Evolutionary conservation across 2,329 filamentous ascomycete species (phyloP).

Genomic region (Fonsecaea erecta): DNA sequence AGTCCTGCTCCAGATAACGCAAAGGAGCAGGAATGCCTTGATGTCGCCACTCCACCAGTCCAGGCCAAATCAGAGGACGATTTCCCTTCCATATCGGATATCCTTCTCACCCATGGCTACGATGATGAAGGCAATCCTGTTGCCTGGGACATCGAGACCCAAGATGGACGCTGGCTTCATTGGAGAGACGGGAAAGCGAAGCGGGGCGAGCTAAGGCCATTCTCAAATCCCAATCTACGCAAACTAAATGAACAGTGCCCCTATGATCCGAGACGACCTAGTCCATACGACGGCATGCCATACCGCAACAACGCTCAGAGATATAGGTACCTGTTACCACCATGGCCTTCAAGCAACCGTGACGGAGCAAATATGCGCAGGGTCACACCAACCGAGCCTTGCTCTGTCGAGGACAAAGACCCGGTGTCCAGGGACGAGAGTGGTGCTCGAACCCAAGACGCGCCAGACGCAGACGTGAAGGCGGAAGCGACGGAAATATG

Average conservation of each 20-base stretch:
- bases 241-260: conserved; percentile 30
- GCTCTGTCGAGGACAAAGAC: neutral
- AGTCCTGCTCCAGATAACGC: neutral
- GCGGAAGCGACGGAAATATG: neutral
- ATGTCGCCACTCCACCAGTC: neutral
- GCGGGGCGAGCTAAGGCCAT: conserved; percentile 9
- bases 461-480: neutral
- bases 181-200: conserved; percentile 33
- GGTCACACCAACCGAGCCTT: neutral
- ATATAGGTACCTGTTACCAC: conserved; percentile 8
- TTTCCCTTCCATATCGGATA: conserved; percentile 16
- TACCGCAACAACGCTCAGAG: conserved; percentile 3
- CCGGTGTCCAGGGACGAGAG: neutral
- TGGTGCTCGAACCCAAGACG: neutral
- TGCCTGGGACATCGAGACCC: conserved; percentile 32
- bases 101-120: conserved; percentile 22
- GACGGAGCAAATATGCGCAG: neutral
- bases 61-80: conserved; percentile 2
- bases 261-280: conserved; percentile 28
- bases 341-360: conserved; percentile 25
- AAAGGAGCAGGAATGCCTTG: neutral
- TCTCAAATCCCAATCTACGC: conserved; percentile 13
- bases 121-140: conserved; percentile 29
- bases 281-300: conserved; percentile 20
- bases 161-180: conserved; percentile 35